Percentiles rank a stretch among this genome's conserved stretches.
Conservation (phyloP, 768 basidiomycete species). For the Brasilioporus rufonigricans region DNA sequence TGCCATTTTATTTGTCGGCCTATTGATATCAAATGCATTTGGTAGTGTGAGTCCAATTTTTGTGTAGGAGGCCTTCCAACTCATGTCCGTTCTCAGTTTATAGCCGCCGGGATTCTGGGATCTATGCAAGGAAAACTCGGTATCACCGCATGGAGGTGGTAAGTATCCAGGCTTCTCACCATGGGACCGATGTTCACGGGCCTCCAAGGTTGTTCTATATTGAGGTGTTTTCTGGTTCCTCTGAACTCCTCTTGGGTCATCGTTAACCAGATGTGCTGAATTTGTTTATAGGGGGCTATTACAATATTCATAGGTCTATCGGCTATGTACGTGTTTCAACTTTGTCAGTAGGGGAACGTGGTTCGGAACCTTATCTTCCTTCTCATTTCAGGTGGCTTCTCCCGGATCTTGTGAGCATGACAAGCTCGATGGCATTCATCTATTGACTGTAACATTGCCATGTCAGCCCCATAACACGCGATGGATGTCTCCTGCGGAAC, state of each 20-base stretch:
- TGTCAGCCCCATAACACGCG: constrained; percentile 57
- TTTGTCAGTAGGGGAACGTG: neutral
- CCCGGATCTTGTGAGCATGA: constrained; percentile 52
- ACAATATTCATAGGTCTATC: constrained; percentile 59
- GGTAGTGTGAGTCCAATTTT: constrained; percentile 47
- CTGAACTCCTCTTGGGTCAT: neutral
- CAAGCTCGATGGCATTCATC: neutral
- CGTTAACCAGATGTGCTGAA: neutral
- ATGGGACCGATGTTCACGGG: neutral
- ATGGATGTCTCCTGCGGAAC: constrained; percentile 52
- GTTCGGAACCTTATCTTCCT: neutral
- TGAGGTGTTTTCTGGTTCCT: constrained; percentile 42
- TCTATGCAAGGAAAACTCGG: constrained; percentile 68
- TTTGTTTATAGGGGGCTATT: constrained; percentile 48
- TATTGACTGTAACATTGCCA: neutral
- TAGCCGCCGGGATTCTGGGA: constrained; percentile 70
- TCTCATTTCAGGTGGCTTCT: constrained; percentile 45
- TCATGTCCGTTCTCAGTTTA: constrained; percentile 38
- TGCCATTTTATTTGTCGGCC: constrained; percentile 56
- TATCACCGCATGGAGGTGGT: constrained; percentile 72
- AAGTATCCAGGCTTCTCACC: constrained; percentile 9
- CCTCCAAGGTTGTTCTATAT: constrained; percentile 63
- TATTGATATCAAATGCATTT: constrained; percentile 66
- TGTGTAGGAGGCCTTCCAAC: neutral
- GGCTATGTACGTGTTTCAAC: constrained; percentile 39